phyloP scores from a whole-genome alignment of 345 rosid species.

The Eucalyptus viminalis region DNA sequence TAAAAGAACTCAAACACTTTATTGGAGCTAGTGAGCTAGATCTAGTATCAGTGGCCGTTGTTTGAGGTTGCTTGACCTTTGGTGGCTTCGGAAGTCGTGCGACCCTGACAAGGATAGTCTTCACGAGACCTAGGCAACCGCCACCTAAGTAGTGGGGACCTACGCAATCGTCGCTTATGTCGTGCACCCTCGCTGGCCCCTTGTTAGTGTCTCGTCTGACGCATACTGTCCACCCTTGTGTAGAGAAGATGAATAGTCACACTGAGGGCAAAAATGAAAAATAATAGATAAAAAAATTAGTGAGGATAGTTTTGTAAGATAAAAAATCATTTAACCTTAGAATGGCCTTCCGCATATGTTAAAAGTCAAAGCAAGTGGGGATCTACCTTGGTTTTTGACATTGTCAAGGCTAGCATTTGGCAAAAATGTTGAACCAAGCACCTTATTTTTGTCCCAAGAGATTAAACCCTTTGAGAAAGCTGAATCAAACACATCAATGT shows the following conservation, averaged over 20 bases:
- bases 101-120: neutral
- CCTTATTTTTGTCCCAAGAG: neutral
- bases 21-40: rapidly evolving
- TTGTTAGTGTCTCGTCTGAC: rapidly evolving
- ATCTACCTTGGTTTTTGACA: neutral
- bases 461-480: neutral
- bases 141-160: neutral
- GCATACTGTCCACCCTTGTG: rapidly evolving
- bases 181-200: rapidly evolving
- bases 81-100: rapidly evolving
- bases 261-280: neutral
- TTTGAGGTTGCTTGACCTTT: neutral
- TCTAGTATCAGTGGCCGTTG: rapidly evolving
- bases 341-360: neutral
- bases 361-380: neutral
- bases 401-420: neutral
- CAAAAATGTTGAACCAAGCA: neutral
- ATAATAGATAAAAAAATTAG: neutral
- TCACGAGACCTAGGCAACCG: neutral
- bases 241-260: neutral
- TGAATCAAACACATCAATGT: neutral
- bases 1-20: neutral
- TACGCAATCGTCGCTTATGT: rapidly evolving
- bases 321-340: neutral
- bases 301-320: neutral